Base-by-base conservation (phyloP, 768 basidiomycete species). In the Kwoniella dendrophila region DNA sequence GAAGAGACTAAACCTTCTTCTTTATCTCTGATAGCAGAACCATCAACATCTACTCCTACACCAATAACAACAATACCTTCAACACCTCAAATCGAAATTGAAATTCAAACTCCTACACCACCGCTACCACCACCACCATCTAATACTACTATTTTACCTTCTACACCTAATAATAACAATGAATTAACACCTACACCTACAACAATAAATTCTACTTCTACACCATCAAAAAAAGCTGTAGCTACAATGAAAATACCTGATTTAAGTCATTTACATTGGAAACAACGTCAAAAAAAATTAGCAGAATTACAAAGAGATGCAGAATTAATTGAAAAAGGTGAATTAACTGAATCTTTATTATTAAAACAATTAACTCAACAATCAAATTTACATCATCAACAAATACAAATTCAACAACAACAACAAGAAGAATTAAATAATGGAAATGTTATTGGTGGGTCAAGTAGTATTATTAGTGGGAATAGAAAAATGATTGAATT, bases 221-320 rank as follows among this genome's bases (percentile, higher is more conserved):
- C 59, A 2, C 60, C 60, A 27, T 34, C 50, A 4, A 51, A 38
- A 26, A 48, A 40, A 26, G n/a, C n/a, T n/a, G n/a, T n/a, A n/a
- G n/a, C n/a, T n/a, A n/a, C 30, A 16, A 26, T 56, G 11, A 62
- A 62, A 29, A 55, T 62, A n/a, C 60, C 60, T 12, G 60, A 62
- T 27, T 26, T 62, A 36, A 55, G 52, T n/a, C 54, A 67, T 48
- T 26, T 67, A 22, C 66, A 67, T 45, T 67, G 66, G 66, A 67
- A 63, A 29, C 62, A 63, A 26, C 56, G 66, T 29, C 44, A 38
- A 34, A 67, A 67, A 49, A 32, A 52, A 14, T 38, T 67, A 41
- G 49, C 38, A 20, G 60, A 67, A 38, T 32, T 67, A 4, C 54
- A 56, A 40, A 54, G 55, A 30, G 56, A 50, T 36, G 34, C 49